A percentile compares a stretch with the other conserved stretches of the same genome.
phyloP scores from a whole-genome alignment of 805 yeast genomes.

The Suhomyces pyralidae region DNA sequence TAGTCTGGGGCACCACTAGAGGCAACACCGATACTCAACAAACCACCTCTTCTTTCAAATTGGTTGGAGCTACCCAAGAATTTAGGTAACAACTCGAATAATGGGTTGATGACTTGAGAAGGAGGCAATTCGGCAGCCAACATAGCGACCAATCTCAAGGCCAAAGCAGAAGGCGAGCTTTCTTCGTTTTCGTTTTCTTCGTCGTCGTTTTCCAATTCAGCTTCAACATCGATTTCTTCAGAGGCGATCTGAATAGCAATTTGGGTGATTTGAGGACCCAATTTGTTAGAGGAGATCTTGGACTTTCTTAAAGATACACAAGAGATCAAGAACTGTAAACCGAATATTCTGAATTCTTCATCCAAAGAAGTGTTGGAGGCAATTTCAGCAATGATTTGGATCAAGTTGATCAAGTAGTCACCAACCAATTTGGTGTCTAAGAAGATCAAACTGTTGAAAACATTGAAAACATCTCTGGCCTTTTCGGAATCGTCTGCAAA shows the following conservation, averaged over 20 bases:
- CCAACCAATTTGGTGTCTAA: constrained; percentile 79
- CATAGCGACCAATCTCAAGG: constrained; percentile 73
- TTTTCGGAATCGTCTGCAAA: constrained; percentile 66
- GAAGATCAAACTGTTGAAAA: constrained; percentile 74
- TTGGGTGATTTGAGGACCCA: constrained; percentile 77
- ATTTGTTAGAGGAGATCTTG: constrained; percentile 72
- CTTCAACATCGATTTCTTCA: constrained; percentile 72
- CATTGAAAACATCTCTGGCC: constrained; percentile 75
- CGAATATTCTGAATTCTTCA: constrained; percentile 78
- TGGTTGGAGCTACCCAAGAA: constrained; percentile 57
- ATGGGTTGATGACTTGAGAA: constrained; percentile 80
- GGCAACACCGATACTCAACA: constrained; percentile 76
- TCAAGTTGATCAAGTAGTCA: constrained; percentile 63
- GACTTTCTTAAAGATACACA: constrained; percentile 77
- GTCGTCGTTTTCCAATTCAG: constrained; percentile 72
- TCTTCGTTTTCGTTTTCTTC: constrained; percentile 95
- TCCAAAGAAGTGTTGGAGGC: constrained; percentile 64
- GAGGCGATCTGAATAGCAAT: constrained; percentile 75
- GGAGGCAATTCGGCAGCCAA: constrained; percentile 88
- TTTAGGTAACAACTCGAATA: constrained; percentile 60
- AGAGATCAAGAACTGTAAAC: constrained; percentile 79
- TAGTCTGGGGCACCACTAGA: constrained; percentile 95
- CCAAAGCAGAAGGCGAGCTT: constrained; percentile 71
- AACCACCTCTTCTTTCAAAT: constrained; percentile 83
- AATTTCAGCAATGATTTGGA: constrained; percentile 73